Evolutionary conservation across 306 rosid genomes (phyloP).

Genomic region (Dalbergia cochinchinensis): DNA sequence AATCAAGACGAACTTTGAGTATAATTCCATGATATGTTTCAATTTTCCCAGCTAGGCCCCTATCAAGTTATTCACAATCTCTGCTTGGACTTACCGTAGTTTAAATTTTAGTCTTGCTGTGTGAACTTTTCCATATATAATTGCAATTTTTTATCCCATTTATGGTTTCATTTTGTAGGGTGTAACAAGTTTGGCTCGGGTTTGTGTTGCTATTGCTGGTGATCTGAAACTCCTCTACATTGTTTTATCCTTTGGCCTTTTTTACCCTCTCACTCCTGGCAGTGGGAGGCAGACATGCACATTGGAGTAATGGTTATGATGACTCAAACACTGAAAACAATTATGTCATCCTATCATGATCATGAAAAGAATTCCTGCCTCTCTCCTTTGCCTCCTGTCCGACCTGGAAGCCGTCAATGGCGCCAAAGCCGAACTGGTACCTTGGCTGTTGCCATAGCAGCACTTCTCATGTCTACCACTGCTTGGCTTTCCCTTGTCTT

Average conservation of each 20-base stretch:
- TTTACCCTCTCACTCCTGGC: conserved; percentile 35
- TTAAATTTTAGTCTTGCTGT: background rate
- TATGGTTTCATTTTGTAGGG: conserved; percentile 43
- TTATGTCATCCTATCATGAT: conserved; percentile 49
- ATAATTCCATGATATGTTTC: conserved; percentile 17
- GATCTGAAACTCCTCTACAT: conserved; percentile 24
- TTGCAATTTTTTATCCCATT: conserved; percentile 38
- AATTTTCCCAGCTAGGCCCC: background rate
- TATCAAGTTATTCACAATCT: background rate
- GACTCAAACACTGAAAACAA: conserved; percentile 54
- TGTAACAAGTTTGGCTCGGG: conserved; percentile 39
- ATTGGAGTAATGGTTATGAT: conserved; percentile 56
- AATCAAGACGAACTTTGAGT: conserved; percentile 15
- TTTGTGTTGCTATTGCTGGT: conserved; percentile 22
- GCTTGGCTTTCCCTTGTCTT: conserved; percentile 79
- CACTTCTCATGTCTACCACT: conserved; percentile 64
- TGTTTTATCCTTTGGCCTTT: conserved; percentile 26
- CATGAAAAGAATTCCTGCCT: conserved; percentile 48
- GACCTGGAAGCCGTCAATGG: conserved; percentile 52
- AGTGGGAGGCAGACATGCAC: conserved; percentile 50
- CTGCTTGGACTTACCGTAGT: background rate
- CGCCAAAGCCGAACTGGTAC: conserved; percentile 59
- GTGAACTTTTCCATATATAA: background rate
- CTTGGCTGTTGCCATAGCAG: conserved; percentile 60
- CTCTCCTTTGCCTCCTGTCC: conserved; percentile 45